These are phyloP conservation scores for Ephemerocybe angulata DNA, from an alignment of 768 basidiomycete species.

Conservation along the genomic window DNA sequence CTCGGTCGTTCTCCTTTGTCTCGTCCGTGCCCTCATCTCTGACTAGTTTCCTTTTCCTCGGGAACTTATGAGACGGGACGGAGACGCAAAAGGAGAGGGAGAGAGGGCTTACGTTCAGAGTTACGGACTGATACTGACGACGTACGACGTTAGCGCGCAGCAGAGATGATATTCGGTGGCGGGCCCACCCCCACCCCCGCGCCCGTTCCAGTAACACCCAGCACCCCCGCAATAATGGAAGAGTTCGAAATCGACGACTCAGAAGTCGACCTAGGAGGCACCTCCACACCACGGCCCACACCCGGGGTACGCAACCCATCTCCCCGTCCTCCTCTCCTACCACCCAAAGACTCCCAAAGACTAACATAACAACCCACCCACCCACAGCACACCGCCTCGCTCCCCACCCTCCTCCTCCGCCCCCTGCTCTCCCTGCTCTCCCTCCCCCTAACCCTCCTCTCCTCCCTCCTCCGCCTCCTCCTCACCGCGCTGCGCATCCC, in stretches of 20 bases:
- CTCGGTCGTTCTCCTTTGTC: background rate
- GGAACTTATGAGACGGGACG: no score
- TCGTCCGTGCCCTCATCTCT: background rate
- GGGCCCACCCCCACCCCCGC: constrained; percentile 12
- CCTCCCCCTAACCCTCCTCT: constrained; percentile 58
- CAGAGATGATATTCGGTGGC: constrained; percentile 54
- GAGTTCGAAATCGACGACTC: constrained; percentile 52
- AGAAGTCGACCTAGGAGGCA: background rate
- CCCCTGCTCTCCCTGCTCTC: constrained; percentile 49
- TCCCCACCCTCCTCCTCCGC: constrained; percentile 26
- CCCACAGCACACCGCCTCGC: constrained; percentile 12
- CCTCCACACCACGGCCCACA: background rate
- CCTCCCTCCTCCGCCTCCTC: constrained; percentile 59
- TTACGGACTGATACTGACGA: background rate
- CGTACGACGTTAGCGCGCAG: constrained; percentile 42
- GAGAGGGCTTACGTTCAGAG: no score
- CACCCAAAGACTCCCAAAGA: background rate
- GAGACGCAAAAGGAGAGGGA: no score
- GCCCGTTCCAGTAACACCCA: no score
- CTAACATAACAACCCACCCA: constrained; percentile 13
- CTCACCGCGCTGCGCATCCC: constrained; percentile 67
- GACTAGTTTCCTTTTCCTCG: background rate
- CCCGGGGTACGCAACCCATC: background rate
- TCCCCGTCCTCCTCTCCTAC: background rate
- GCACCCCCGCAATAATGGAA: constrained; percentile 23